Evolutionary conservation across 345 rosid species (phyloP), one percentile per base, ranked within the genome.

Genomic region (Lepidium sativum): DNA sequence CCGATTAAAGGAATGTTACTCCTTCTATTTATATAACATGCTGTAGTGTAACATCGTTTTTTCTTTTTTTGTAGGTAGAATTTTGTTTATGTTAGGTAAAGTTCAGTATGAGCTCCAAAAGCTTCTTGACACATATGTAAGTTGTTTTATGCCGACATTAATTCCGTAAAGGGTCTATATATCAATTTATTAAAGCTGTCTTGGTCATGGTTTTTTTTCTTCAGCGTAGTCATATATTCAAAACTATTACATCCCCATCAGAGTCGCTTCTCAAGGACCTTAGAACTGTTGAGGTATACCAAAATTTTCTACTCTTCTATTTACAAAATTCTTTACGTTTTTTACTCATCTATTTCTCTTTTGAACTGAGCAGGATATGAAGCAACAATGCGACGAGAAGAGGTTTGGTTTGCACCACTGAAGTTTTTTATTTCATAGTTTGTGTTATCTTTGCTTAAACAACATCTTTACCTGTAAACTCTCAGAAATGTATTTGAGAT

Each of bases 221-320:
- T 69, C 91, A 95, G 99, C 92, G 99, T 7, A 78, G 84, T 51
- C 86, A 91, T 79, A 69, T 95, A 76, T 61, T 82, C 57, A 47
- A 77, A 65, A 95, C 99, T 12, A 88, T 95, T 74, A 88, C 97
- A 40, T 72, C 81, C 45, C 98, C 99, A 11, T 84, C 98, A 4
- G 99, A 95, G 68, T 89, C 96, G n/a, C 86, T 91, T 77, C 86
- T 95, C 54, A 85, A 75, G 73, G 98, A 95, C 62, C 96, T 95
- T 15, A 91, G 97, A 56, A 85, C 84, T 23, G 96, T 91, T 54
- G 99, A 95, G 99, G 99, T 95, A 71, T 73, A 35, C 68, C 29
- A 44, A 20, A 1, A 21, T 25, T 59, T 60, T 0, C 43, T 27
- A 53, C 11, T 53, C 38, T 37, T 53, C 63, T 37, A 11, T 52